Evolutionary conservation across 169 alveolate genomes (phyloP).

Genomic region (Cryptosporidium ryanae): DNA sequence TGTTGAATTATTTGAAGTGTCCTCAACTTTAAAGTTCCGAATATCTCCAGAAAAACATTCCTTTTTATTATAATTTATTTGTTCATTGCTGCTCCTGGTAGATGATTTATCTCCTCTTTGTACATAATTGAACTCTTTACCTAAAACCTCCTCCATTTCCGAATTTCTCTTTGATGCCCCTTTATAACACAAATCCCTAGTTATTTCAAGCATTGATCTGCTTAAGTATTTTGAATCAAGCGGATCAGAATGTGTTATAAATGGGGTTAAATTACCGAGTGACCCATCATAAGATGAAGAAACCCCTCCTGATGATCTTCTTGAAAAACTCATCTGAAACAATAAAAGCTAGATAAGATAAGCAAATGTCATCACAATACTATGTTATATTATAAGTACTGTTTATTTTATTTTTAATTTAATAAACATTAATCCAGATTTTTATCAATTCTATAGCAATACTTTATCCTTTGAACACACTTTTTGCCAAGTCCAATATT

Average conservation of each 20-base stretch:
- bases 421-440: constrained; percentile 7
- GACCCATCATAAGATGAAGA: constrained; percentile 75
- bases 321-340: constrained; percentile 63
- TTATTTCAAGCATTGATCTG: constrained; percentile 71
- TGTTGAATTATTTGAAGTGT: background rate
- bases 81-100: background rate
- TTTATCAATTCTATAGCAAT: constrained; percentile 3
- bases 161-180: constrained; percentile 20
- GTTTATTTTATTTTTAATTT: background rate
- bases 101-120: constrained; percentile 13
- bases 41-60: background rate
- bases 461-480: constrained; percentile 50
- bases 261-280: constrained; percentile 64
- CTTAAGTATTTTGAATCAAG: constrained; percentile 69
- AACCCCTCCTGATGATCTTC: constrained; percentile 74
- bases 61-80: background rate
- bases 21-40: background rate
- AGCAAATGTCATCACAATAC: background rate
- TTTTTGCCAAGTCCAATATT: constrained; percentile 65
- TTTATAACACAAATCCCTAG: constrained; percentile 65
- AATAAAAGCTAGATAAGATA: background rate
- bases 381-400: too few relatives aligned
- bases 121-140: constrained; percentile 46
- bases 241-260: constrained; percentile 70
- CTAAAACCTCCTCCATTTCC: constrained; percentile 6